Percentiles rank a stretch among this genome's conserved stretches.
Conservation (phyloP, 345 rosid genomes). For the Populus davidiana region DNA sequence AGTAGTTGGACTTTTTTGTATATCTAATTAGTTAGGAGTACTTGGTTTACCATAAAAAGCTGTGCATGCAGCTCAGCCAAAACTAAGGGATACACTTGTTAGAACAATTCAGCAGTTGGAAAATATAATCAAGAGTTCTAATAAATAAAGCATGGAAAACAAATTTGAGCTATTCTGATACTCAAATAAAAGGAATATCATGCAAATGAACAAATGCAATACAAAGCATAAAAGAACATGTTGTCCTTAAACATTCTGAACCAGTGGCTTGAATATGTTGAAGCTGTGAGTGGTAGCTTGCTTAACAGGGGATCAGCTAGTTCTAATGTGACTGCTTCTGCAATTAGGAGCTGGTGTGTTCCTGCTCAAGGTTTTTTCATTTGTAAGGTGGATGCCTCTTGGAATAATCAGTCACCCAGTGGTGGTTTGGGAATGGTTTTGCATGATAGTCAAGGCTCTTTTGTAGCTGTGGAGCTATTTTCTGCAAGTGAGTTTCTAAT, state of each 20-base stretch:
- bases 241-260: background rate
- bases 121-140: conserved; percentile 3
- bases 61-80: background rate
- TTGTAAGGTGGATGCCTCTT: no score
- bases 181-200: background rate
- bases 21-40: background rate
- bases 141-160: background rate
- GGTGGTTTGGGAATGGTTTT: no score
- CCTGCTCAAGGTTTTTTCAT: no score
- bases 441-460: no score
- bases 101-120: background rate
- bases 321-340: no score
- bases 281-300: no score
- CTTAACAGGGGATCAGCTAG: no score
- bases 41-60: background rate
- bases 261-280: background rate
- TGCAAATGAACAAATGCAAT: background rate
- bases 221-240: background rate
- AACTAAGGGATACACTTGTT: background rate
- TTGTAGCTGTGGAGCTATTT: no score
- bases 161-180: conserved; percentile 1
- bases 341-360: no score
- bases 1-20: background rate
- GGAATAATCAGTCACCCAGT: no score
- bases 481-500: no score